These are phyloP conservation scores for Somion occarium DNA, from an alignment of 1,284 basidiomycete genomes.

Conservation along the genomic window DNA sequence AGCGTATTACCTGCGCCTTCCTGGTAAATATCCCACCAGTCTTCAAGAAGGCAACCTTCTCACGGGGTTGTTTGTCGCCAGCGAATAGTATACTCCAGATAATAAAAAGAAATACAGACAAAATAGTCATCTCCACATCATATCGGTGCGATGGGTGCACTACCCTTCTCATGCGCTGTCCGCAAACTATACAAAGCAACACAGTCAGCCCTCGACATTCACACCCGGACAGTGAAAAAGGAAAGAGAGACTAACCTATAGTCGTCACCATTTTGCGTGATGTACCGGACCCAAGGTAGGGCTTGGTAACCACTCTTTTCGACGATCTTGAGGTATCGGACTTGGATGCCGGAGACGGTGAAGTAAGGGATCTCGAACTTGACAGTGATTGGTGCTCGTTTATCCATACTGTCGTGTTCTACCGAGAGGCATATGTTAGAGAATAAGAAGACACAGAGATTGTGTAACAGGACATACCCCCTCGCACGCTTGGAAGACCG, in stretches of 20 bases:
- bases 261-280: constrained; percentile 95
- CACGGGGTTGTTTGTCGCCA: not conserved
- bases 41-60: too few relatives aligned
- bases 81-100: not conserved
- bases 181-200: constrained; percentile 45
- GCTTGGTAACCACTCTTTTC: constrained; percentile 98
- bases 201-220: constrained; percentile 1
- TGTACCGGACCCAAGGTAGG: constrained; percentile 88
- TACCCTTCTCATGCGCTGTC: constrained; percentile 74
- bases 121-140: constrained; percentile 11
- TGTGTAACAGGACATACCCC: constrained; percentile 47
- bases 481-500: constrained; percentile 85
- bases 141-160: constrained; percentile 58
- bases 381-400: constrained; percentile 91
- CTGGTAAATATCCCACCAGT: too few relatives aligned
- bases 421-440: constrained; percentile 8
- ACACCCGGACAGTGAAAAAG: not conserved
- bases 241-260: constrained; percentile 58
- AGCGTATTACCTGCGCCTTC: too few relatives aligned
- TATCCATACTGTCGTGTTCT: constrained; percentile 78
- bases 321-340: constrained; percentile 95
- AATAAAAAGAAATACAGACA: not conserved
- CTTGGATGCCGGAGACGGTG: constrained; percentile 95
- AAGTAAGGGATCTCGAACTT: constrained; percentile 99
- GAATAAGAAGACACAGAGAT: constrained; percentile 9